A percentile compares a stretch with the other conserved stretches of the same genome.
Evolutionary conservation across 805 yeast genomes (phyloP).

Genomic region (Lachancea thermotolerans): DNA sequence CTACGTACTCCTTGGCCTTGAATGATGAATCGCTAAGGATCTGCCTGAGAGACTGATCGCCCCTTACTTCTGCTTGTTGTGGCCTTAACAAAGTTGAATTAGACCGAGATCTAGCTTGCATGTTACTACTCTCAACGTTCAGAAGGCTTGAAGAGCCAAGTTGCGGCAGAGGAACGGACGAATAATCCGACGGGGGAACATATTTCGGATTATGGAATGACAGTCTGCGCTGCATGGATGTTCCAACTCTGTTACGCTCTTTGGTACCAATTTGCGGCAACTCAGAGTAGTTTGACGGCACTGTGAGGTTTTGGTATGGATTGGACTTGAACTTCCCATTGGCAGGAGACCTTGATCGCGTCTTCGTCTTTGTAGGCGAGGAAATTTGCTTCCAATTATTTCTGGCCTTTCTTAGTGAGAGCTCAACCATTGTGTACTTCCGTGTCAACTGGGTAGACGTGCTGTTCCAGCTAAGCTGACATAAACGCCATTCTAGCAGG

Average conservation of each 20-base stretch:
- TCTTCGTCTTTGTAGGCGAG: conserved; percentile 15
- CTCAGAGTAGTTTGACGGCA: conserved; percentile 12
- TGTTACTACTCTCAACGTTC: not conserved
- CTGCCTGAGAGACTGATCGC: conserved; percentile 19
- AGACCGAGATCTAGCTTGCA: not conserved
- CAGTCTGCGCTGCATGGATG: conserved; percentile 39
- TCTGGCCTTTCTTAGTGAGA: conserved; percentile 30
- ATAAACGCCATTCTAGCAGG: too few relatives aligned
- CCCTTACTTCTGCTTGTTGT: conserved; percentile 1
- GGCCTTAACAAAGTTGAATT: not conserved
- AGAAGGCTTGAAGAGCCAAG: not conserved
- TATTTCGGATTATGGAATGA: conserved; percentile 34
- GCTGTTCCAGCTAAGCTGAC: too few relatives aligned
- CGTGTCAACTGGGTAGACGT: too few relatives aligned
- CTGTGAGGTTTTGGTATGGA: conserved; percentile 20
- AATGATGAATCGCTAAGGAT: conserved; percentile 37
- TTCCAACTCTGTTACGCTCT: conserved; percentile 35
- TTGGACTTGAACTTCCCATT: conserved; percentile 11
- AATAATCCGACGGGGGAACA: conserved; percentile 27
- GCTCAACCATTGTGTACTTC: conserved; percentile 26
- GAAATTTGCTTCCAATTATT: conserved; percentile 22
- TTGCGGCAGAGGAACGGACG: conserved; percentile 24
- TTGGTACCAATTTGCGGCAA: conserved; percentile 32
- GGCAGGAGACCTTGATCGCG: conserved; percentile 6
- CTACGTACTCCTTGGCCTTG: conserved; percentile 44